These are phyloP conservation scores for Pseudozyma hubeiensis DNA, from an alignment of 1,284 basidiomycete genomes.

Conservation along the genomic window DNA sequence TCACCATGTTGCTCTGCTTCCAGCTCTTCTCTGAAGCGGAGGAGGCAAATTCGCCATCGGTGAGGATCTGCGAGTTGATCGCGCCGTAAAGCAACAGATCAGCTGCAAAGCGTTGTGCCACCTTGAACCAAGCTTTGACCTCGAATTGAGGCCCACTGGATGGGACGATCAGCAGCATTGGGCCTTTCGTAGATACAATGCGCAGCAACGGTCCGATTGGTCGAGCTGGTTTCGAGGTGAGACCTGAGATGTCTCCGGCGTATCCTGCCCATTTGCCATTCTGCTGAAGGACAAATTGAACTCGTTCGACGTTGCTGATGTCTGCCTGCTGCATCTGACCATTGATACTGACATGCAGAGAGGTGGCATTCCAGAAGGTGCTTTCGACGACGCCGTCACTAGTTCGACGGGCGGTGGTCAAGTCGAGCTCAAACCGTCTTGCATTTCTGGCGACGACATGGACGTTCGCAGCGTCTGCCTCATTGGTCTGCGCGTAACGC, in stretches of 20 bases:
- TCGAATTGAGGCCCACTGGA: slow-evolving; percentile 8
- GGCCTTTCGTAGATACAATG: slow-evolving; percentile 32
- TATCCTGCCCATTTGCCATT: slow-evolving; percentile 4
- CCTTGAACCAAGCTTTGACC: slow-evolving; percentile 15
- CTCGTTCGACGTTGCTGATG: background rate
- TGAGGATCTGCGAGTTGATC: slow-evolving; percentile 42
- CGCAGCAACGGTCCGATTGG: slow-evolving; percentile 38
- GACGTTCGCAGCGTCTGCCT: background rate
- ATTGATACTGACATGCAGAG: slow-evolving; percentile 5
- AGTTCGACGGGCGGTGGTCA: slow-evolving; percentile 6
- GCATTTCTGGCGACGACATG: slow-evolving; percentile 5
- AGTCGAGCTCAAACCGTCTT: slow-evolving; percentile 19
- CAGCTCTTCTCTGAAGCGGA: background rate
- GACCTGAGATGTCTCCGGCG: background rate
- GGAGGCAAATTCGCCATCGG: slow-evolving; percentile 23
- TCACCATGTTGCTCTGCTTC: slow-evolving; percentile 31
- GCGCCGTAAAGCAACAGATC: slow-evolving; percentile 43
- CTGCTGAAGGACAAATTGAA: slow-evolving; percentile 5
- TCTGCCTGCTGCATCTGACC: slow-evolving; percentile 2
- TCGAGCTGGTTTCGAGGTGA: slow-evolving; percentile 2
- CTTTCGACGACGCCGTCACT: background rate
- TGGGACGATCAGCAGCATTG: slow-evolving; percentile 39
- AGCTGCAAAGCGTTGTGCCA: slow-evolving; percentile 34
- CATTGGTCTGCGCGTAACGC: background rate
- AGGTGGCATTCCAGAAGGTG: background rate